Evolutionary conservation across 345 rosid species (phyloP).

Genomic region (Gossypium mustelinum): DNA sequence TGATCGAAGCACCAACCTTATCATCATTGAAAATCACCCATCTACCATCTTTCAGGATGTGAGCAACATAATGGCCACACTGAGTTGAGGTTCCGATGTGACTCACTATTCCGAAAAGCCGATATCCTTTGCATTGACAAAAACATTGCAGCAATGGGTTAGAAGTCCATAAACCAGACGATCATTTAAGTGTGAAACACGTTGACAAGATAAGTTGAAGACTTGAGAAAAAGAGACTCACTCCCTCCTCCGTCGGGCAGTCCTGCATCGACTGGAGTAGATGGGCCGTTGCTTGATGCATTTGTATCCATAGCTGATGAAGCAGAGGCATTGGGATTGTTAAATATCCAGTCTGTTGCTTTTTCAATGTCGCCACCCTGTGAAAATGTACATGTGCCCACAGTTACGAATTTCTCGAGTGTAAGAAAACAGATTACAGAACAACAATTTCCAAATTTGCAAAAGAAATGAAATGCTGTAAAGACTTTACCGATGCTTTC

Average conservation of each 20-base stretch:
- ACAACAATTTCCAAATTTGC: neutral
- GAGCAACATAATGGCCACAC: constrained; percentile 95
- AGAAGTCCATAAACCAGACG: neutral
- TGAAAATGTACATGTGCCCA: constrained; percentile 4
- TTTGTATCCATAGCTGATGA: constrained; percentile 67
- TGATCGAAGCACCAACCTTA: constrained; percentile 81
- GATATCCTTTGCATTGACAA: constrained; percentile 55
- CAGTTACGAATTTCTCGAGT: neutral
- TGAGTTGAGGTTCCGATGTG: constrained; percentile 95
- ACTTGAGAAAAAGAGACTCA: constrained; percentile 36
- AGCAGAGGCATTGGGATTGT: constrained; percentile 68
- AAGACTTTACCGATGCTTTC: constrained; percentile 60
- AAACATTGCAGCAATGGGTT: neutral
- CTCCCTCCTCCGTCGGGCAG: constrained; percentile 94
- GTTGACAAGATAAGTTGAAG: constrained; percentile 1
- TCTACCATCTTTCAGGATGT: constrained; percentile 74
- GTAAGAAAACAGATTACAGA: neutral
- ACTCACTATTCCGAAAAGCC: constrained; percentile 82
- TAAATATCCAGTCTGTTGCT: constrained; percentile 99
- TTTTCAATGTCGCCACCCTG: constrained; percentile 93
- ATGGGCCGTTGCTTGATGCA: constrained; percentile 43
- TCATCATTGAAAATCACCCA: constrained; percentile 91
- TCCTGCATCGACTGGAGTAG: constrained; percentile 34
- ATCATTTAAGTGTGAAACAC: constrained; percentile 2
- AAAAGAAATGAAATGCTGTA: constrained; percentile 7